Percentiles rank a stretch among this genome's conserved stretches.
phyloP scores from a whole-genome alignment of 1,284 basidiomycete species.

The Calocybe gambosa region DNA sequence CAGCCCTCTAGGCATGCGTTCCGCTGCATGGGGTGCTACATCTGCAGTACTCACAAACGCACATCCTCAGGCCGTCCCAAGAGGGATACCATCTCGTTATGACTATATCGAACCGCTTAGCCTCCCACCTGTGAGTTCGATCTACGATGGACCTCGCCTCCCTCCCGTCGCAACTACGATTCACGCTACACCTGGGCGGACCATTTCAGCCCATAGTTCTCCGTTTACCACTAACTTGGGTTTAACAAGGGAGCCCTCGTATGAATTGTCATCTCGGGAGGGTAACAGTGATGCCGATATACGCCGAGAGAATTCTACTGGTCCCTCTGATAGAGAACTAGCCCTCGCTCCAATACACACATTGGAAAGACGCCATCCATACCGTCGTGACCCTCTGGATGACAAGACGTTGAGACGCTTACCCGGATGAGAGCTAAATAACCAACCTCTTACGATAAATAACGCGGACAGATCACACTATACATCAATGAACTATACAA shows the following conservation, averaged over 20 bases:
- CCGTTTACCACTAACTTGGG: background rate
- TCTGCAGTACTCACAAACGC: background rate
- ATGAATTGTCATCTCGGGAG: constrained; percentile 12
- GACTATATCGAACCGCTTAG: constrained; percentile 1
- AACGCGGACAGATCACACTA: background rate
- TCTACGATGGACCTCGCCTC: background rate
- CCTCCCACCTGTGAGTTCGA: constrained; percentile 4
- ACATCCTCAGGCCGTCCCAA: background rate
- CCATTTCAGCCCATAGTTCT: background rate
- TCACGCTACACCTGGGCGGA: background rate
- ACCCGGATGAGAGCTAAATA: constrained; percentile 20
- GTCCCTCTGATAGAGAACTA: constrained; percentile 34
- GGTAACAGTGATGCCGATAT: constrained; percentile 14
- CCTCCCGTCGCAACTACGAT: background rate
- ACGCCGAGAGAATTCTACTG: constrained; percentile 20
- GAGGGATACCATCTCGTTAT: background rate
- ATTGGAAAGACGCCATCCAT: constrained; percentile 48
- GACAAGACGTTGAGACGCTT: constrained; percentile 54
- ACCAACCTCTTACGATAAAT: background rate
- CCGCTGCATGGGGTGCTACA: background rate
- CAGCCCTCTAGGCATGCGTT: background rate
- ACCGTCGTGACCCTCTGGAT: constrained; percentile 56
- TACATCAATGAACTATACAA: background rate
- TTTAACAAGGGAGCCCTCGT: constrained; percentile 11
- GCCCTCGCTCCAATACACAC: constrained; percentile 55